Conservation (phyloP, 305 asterid species). For the Andrographis paniculata region DNA sequence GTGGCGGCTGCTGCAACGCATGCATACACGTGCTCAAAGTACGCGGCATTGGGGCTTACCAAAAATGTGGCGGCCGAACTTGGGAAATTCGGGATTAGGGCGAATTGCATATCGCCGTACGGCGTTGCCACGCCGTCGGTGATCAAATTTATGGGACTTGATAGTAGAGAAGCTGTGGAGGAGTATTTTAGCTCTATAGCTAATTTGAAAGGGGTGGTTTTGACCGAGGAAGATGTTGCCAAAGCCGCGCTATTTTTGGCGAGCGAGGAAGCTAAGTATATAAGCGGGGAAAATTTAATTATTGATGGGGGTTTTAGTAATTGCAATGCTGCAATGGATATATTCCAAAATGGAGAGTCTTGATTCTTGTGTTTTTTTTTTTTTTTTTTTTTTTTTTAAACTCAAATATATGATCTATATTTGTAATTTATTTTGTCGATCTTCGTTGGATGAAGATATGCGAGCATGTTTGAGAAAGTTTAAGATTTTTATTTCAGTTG, state of each 20-base stretch:
- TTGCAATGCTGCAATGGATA: conserved; percentile 17
- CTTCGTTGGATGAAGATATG: no score
- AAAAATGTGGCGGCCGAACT: conserved; percentile 40
- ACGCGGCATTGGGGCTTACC: conserved; percentile 44
- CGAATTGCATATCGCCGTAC: conserved; percentile 54
- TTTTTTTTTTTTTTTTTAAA: no score
- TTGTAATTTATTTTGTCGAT: no score
- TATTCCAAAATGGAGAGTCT: no score
- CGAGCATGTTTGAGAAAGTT: no score
- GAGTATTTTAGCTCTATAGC: conserved; percentile 3
- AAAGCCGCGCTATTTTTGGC: conserved; percentile 41
- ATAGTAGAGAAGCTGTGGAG: conserved; percentile 26
- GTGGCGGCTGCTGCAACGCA: conserved; percentile 33
- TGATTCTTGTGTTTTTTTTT: no score
- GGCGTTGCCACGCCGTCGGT: conserved; percentile 26
- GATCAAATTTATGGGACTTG: conserved; percentile 6
- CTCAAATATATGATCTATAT: no score
- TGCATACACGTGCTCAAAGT: conserved; percentile 45
- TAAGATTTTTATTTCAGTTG: no score
- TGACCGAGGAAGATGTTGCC: conserved; percentile 31
- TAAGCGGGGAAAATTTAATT: conserved; percentile 42
- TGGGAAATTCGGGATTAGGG: conserved; percentile 50
- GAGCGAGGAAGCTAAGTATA: conserved; percentile 40
- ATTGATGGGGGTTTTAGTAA: conserved; percentile 43
- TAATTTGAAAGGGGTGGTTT: conserved; percentile 22